Conservation (phyloP, 257 asterid species). For the Salvia rosmarinus region DNA sequence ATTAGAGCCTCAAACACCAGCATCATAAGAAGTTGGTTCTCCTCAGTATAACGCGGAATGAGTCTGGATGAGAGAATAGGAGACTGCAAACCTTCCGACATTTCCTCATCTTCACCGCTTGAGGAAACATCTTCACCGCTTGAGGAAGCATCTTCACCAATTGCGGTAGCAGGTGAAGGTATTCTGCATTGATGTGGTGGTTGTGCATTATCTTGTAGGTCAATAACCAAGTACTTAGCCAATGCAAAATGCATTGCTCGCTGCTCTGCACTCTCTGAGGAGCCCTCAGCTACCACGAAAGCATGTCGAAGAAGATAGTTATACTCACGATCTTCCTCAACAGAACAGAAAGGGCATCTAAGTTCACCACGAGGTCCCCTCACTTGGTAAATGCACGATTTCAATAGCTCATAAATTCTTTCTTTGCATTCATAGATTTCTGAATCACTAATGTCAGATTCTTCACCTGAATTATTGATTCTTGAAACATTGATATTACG, state of each 20-base stretch:
- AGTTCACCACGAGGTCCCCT: neutral
- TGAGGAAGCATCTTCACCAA: too few species aligned
- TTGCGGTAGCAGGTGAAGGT: too few species aligned
- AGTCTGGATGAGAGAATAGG: too few species aligned
- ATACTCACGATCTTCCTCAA: neutral
- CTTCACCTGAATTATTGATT: neutral
- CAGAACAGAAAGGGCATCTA: neutral
- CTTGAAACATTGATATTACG: too few species aligned
- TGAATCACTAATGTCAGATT: neutral
- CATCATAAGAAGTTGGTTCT: too few species aligned
- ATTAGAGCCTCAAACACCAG: too few species aligned
- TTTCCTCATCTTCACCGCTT: too few species aligned
- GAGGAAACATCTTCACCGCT: too few species aligned
- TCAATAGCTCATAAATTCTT: neutral
- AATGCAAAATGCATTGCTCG: neutral
- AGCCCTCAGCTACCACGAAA: neutral
- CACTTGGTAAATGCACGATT: neutral
- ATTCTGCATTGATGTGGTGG: too few species aligned
- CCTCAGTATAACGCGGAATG: too few species aligned
- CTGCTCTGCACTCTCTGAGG: neutral
- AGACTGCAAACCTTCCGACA: neutral
- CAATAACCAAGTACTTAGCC: slow-evolving; percentile 7
- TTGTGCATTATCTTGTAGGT: neutral
- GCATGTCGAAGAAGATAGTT: slow-evolving; percentile 6
- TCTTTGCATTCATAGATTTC: neutral